Percentiles rank a stretch among this genome's conserved stretches.
Conservation (phyloP, 2,329 filamentous ascomycete species). For the Cercospora janseana region DNA sequence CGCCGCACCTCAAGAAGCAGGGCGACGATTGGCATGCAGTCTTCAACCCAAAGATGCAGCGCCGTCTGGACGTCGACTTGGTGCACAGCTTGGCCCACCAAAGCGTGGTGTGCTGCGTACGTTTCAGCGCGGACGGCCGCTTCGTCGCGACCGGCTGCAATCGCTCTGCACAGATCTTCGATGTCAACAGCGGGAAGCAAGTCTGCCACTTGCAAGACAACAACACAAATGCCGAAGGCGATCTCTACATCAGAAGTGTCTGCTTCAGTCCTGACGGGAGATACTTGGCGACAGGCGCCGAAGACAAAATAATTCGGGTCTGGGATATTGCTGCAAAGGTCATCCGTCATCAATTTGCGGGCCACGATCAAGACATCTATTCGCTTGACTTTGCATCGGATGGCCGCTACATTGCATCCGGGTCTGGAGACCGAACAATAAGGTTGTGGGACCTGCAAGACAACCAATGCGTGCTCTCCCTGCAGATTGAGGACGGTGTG, state of each 20-base stretch:
- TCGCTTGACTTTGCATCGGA: conserved; percentile 93
- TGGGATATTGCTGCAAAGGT: conserved; percentile 86
- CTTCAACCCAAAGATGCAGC: conserved; percentile 84
- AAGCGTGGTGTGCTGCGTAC: conserved; percentile 96
- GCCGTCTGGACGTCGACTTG: conserved; percentile 87
- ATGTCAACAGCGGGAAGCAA: conserved; percentile 81
- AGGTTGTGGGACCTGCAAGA: conserved; percentile 94
- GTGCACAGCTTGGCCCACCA: conserved; percentile 91
- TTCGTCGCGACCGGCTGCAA: conserved; percentile 97
- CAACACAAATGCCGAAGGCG: conserved; percentile 79
- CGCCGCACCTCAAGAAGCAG: conserved; percentile 82
- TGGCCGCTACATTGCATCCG: conserved; percentile 90
- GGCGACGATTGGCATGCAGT: conserved; percentile 93
- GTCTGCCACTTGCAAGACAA: conserved; percentile 89
- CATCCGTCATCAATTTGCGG: conserved; percentile 91
- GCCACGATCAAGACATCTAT: conserved; percentile 98
- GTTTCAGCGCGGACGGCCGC: conserved; percentile 93
- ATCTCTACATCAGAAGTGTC: conserved; percentile 95
- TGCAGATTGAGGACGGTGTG: conserved; percentile 94
- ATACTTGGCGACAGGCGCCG: conserved; percentile 90
- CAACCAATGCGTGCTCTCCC: conserved; percentile 74
- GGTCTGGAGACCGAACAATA: conserved; percentile 90
- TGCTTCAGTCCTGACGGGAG: conserved; percentile 97
- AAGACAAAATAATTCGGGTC: conserved; percentile 95
- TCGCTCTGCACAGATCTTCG: conserved; percentile 97